Conservation (phyloP, 768 basidiomycete genomes). For the Gloeopeniophorella convolvens region DNA sequence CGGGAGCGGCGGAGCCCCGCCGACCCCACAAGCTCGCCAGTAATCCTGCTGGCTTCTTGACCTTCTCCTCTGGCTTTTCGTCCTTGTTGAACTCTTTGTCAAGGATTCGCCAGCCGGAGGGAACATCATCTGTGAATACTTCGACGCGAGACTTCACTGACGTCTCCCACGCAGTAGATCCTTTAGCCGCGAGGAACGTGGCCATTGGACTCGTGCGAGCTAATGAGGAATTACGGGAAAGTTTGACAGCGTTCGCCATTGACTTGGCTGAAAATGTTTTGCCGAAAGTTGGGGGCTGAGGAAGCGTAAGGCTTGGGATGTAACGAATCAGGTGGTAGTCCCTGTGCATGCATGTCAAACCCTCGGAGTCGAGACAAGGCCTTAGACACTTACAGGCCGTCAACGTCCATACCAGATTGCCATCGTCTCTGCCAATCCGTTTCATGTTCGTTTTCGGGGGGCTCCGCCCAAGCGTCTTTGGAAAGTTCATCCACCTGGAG, state of each 20-base stretch:
- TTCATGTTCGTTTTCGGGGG: conserved; percentile 15
- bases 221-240: conserved; percentile 53
- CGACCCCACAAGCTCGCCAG: conserved; percentile 65
- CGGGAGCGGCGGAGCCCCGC: conserved; percentile 19
- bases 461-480: conserved; percentile 45
- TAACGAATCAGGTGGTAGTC: conserved; percentile 35
- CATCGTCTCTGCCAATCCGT: conserved; percentile 30
- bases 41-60: conserved; percentile 47
- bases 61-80: conserved; percentile 39
- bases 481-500: conserved; percentile 46
- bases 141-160: conserved; percentile 52
- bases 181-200: conserved; percentile 62
- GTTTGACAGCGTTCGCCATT: conserved; percentile 51
- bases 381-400: conserved; percentile 50
- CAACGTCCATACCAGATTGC: conserved; percentile 41
- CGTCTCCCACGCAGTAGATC: conserved; percentile 70
- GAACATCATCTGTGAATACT: conserved; percentile 48
- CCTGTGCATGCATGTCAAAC: conserved; percentile 28
- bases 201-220: conserved; percentile 60
- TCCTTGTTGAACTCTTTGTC: conserved; percentile 44
- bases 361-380: background rate
- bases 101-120: conserved; percentile 67
- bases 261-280: conserved; percentile 54
- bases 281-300: conserved; percentile 42
- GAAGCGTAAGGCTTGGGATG: conserved; percentile 45